Base-by-base conservation (phyloP, 805 yeast genomes). In the Ogataea saltuana region DNA sequence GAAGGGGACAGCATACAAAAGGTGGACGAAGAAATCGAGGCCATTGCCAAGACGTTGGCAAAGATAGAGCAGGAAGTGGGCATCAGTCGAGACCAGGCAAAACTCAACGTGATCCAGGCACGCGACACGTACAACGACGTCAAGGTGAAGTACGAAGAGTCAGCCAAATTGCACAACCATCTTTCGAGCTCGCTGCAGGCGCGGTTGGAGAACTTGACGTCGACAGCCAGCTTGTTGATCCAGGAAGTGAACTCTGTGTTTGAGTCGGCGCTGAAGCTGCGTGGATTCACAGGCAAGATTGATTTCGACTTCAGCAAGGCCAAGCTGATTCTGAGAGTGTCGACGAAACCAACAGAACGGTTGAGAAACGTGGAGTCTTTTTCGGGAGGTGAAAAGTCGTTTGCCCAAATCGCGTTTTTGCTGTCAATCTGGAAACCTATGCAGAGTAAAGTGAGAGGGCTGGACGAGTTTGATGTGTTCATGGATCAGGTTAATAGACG, bases 311-410 rank as follows among this genome's bases (percentile, higher is more conserved):
- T 74, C 46, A 69, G 63, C 6, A 67, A 70, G 8, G 70, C 71
- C 41, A 68, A 69, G n/a, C 64, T 86, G 46, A 69, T 73, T 19
- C 72, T 85, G 64, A 64, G 73, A 43, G 87, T 83, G 2, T 74
- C 83, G 20, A 83, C 89, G 0, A 76, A 77, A 46, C 76, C 71
- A 38, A 81, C 77, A 45, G 75, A 72, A 29, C 73, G 74, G 20
- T 70, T 77, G 23, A 72, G 96, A 52, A 79, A 83, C 28, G 88
- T 88, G 3, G 86, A 82, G 51, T 84, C 97, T 0, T 72, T 91
- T 19, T 88, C 97, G 1, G 99, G 99, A 27, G 99, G 99, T 34
- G 99, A 93, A 61, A 90, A 90, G 60, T 88, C 97, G 0, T 91
- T 85, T 62, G 81, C 96, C 0, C 99, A 95, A 61, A 82, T 91